phyloP scores from a whole-genome alignment of 2,329 filamentous ascomycete species.

The Tolypocladium cylindrosporum region DNA sequence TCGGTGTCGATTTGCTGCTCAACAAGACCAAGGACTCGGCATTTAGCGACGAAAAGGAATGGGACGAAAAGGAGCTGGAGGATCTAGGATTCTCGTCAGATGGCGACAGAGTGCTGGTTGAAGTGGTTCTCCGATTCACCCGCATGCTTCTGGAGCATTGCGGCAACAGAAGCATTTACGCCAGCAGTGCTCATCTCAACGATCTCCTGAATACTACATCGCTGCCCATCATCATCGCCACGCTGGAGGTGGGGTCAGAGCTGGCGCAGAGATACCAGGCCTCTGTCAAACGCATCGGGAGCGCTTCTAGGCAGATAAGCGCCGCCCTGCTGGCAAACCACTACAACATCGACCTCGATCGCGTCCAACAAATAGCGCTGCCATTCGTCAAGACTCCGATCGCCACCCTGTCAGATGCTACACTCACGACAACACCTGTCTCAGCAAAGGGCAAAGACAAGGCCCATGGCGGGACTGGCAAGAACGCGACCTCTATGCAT shows the following conservation, averaged over 20 bases:
- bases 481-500: constrained; percentile 50
- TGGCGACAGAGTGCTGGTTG: constrained; percentile 71
- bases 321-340: constrained; percentile 71
- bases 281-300: constrained; percentile 67
- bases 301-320: constrained; percentile 56
- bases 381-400: constrained; percentile 70
- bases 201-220: constrained; percentile 83
- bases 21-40: constrained; percentile 44
- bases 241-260: constrained; percentile 72
- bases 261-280: constrained; percentile 89
- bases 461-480: constrained; percentile 25
- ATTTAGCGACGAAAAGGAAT: constrained; percentile 36
- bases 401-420: constrained; percentile 38
- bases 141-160: constrained; percentile 85
- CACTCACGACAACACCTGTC: constrained; percentile 41
- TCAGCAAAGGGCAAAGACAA: constrained; percentile 75
- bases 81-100: constrained; percentile 58
- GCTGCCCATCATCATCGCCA: constrained; percentile 64
- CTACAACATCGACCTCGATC: constrained; percentile 70
- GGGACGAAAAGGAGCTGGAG: constrained; percentile 35
- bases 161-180: constrained; percentile 92
- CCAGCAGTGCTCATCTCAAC: constrained; percentile 82
- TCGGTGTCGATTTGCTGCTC: constrained; percentile 55
- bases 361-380: constrained; percentile 71
- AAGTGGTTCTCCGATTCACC: constrained; percentile 76